Base-by-base conservation (phyloP, 495 filamentous ascomycete species). In the Hyaloscypha hepaticicola region DNA sequence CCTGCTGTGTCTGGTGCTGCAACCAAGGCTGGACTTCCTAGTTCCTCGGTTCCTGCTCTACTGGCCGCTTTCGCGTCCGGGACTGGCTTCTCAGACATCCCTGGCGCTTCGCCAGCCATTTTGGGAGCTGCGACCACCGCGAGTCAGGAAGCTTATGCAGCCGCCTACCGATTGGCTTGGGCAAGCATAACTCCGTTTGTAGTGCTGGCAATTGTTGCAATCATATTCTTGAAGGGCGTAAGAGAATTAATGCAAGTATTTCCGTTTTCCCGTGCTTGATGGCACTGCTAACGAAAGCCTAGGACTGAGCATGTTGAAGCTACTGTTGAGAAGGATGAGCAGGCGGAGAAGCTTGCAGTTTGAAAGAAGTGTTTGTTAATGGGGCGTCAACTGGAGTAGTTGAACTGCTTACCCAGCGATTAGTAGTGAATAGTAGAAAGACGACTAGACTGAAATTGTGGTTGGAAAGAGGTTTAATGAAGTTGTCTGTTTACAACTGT, bases 111-210 rank as follows among this genome's bases (percentile, higher is more conserved):
- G 33, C 51, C 64, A 0, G 68, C 61, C 0, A 72, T 82, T 29
- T 72, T 79, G 69, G 69, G 49, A 0, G 76, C 73, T 21, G 80
- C 77, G 5, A 60, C 72, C 25, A 65, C 66, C 4, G 76, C 75
- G 22, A 81, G 79, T 65, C 72, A 70, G 38, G 70, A 72, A 68
- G 69, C 77, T 68, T 82, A 81, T 65, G 75, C 79, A 0, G 59
- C 74, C 21, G 79, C 80, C 0, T 83, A 82, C 63, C 67, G 76
- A 24, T 58, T 83, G 11, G 82, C 80, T 0, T 84, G 83, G 83
- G 69, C 77, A 28, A 79, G 76, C 48, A 74, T 85, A 16, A 78
- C 83, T 51, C 82, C 82, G 1, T 85, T 85, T 68, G 79, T 83
- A 8, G 77, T 82, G 8, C 65, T 85, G 19, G 82, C 79, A 6